phyloP scores from a whole-genome alignment of 73 alveolate species.

The Tetrahymena thermophila region DNA sequence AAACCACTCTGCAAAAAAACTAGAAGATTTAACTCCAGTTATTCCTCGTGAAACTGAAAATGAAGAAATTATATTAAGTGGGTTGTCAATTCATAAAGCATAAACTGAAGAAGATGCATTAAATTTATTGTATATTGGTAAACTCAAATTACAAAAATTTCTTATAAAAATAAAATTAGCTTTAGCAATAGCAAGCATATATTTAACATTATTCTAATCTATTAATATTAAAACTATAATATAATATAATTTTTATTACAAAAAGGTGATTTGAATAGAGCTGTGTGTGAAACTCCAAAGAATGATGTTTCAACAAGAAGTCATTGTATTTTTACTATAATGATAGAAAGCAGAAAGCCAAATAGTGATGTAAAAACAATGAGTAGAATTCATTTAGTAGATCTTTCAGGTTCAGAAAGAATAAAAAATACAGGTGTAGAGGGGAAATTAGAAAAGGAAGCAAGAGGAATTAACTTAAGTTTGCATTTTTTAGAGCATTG shows the following conservation, averaged over 20 bases:
- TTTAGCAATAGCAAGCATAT: no score
- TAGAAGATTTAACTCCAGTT: constrained; percentile 96
- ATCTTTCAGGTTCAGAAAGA: constrained; percentile 92
- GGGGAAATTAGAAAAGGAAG: constrained; percentile 81
- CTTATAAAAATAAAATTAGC: no score
- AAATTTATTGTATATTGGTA: constrained; percentile 91
- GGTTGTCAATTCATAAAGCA: constrained; percentile 94
- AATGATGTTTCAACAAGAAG: constrained; percentile 99
- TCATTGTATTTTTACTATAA: constrained; percentile 97
- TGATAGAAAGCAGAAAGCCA: constrained; percentile 90
- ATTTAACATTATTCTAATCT: no score
- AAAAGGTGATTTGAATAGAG: constrained; percentile 93
- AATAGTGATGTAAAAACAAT: constrained; percentile 95
- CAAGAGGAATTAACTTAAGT: constrained; percentile 87
- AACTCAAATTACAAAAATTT: not conserved
- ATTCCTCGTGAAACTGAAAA: constrained; percentile 80
- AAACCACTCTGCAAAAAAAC: constrained; percentile 79
- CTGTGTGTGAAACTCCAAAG: constrained; percentile 99
- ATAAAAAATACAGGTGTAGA: constrained; percentile 81
- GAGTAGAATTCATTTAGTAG: constrained; percentile 88
- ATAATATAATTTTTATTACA: not conserved
- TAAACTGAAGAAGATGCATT: constrained; percentile 97
- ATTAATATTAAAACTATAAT: not conserved
- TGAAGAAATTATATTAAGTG: constrained; percentile 86
- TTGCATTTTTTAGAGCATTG: constrained; percentile 96